Percentiles rank a stretch among this genome's conserved stretches.
Evolutionary conservation across 495 filamentous ascomycete species (phyloP).

Genomic region (Podospora anserina): DNA sequence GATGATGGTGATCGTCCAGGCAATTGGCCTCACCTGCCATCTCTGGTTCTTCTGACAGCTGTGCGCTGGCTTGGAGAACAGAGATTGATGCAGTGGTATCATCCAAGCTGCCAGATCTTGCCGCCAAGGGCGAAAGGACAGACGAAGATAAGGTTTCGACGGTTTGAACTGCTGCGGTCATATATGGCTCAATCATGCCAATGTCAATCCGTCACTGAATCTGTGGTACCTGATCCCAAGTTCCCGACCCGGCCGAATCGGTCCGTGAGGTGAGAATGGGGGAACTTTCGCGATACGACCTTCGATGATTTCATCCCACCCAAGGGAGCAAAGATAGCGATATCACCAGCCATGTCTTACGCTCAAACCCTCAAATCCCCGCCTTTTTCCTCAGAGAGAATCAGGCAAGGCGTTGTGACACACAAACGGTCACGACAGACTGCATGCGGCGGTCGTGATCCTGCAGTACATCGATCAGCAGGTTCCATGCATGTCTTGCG

Average conservation of each 20-base stretch:
- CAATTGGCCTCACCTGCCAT: not conserved
- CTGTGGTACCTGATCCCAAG: not conserved
- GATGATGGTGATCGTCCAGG: not conserved
- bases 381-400: not conserved
- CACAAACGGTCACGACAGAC: not conserved
- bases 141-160: not conserved
- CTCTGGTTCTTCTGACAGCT: not conserved
- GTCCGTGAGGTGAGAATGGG: not conserved
- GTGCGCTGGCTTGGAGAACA: not conserved
- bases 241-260: not conserved
- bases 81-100: not conserved
- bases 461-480: not conserved
- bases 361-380: not conserved
- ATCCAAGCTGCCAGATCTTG: not conserved
- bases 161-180: not conserved
- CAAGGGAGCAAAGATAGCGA: conserved; percentile 1
- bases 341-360: conserved; percentile 2
- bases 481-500: not conserved
- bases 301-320: not conserved
- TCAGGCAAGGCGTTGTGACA: not conserved
- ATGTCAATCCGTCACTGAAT: too few relatives aligned
- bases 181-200: not conserved
- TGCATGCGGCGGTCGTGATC: not conserved
- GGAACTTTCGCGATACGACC: not conserved
- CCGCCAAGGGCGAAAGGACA: not conserved